Evolutionary conservation across 73 alveolate species (phyloP), one percentile per base, ranked within the genome.

Genomic region (Paramecium pentaurelia): DNA sequence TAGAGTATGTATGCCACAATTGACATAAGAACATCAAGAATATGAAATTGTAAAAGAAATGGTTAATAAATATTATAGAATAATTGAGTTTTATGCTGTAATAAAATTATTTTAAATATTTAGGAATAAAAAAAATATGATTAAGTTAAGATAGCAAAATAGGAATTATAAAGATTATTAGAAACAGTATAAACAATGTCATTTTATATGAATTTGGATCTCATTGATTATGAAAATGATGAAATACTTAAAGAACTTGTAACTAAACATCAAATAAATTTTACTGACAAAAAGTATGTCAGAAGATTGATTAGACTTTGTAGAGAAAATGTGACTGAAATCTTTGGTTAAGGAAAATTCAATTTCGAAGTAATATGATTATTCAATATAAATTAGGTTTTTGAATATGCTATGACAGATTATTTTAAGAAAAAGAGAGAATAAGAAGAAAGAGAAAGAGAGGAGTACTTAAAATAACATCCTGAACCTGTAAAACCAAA

Each of bases 41-140:
- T 89, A 89, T 89, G 94, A 89, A 89, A 89, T 89, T 11, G 84
- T 89, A 8, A 71, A 71, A 89, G 94, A 89, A 71, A 89, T 89
- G 94, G 77, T 89, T 28, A 89, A 83, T 49, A 89, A 89, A 73
- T 89, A 89, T 73, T 89, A 89, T 73, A 89, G 94, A 27, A 83
- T 89, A 18, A 89, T 89, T 11, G 94, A 89, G 51, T 89, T 89
- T 60, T 89, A 89, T 60, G 88, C 94, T 45, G 94, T 73, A 73
- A 36, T 11, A 38, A 12, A 12, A 8, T 73, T 12, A 16, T 73
- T 18, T 22, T 16, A 32, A 9, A 68, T 4, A 4, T 36, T 37
- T 73, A 73, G 87, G 87, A 89, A 89, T 71, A 77, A 25, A 89
- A 89, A 59, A 89, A 89, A 49, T 51, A 58, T 10, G 94, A 89